These are phyloP conservation scores for Suhomyces xylopsoci DNA, from an alignment of 805 yeast genomes.

Conservation along the genomic window DNA sequence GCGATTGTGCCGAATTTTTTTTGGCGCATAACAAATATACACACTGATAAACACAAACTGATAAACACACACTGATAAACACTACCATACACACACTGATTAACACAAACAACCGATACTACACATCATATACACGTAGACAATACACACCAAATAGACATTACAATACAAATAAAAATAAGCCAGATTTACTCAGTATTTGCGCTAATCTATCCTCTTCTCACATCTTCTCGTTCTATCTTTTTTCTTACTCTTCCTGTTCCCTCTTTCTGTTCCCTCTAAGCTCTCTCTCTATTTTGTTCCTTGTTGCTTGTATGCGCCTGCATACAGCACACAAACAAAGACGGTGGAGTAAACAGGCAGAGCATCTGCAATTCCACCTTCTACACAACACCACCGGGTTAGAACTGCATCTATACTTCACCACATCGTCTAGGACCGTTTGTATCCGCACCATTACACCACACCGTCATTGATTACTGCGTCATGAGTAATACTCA, in stretches of 20 bases:
- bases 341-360: background rate
- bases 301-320: background rate
- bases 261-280: too few relatives aligned
- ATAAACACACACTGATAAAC: too few relatives aligned
- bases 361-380: background rate
- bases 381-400: background rate
- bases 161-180: too few relatives aligned
- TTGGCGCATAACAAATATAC: background rate
- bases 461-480: background rate
- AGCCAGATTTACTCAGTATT: too few relatives aligned
- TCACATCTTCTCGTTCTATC: too few relatives aligned
- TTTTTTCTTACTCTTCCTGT: too few relatives aligned
- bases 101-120: too few relatives aligned
- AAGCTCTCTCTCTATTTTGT: background rate
- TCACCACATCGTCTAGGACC: background rate
- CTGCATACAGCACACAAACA: conserved; percentile 3
- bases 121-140: too few relatives aligned
- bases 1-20: conserved; percentile 23
- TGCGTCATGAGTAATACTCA: conserved; percentile 14
- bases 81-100: background rate
- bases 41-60: too few relatives aligned
- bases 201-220: too few relatives aligned
- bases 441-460: background rate
- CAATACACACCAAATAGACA: background rate
- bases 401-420: background rate